These are phyloP conservation scores for Nigrograna mackinnonii DNA, from an alignment of 2,329 filamentous ascomycete species.

Conservation along the genomic window DNA sequence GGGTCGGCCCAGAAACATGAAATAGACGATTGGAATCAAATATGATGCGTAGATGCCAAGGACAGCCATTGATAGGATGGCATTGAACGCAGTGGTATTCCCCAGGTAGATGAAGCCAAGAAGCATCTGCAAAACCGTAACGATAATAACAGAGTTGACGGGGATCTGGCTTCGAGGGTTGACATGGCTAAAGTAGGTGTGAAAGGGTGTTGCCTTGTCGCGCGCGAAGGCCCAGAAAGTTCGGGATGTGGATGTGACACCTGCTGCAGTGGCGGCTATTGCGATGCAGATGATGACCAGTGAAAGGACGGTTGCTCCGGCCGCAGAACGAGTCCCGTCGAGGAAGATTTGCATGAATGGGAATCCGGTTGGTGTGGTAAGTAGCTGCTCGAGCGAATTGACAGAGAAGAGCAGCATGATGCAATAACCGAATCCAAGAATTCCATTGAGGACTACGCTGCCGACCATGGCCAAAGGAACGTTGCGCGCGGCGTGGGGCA, in stretches of 20 bases:
- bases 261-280: constrained; percentile 22
- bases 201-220: constrained; percentile 37
- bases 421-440: constrained; percentile 49
- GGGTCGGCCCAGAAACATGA: constrained; percentile 43
- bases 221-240: constrained; percentile 43
- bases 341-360: constrained; percentile 55
- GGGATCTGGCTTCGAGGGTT: constrained; percentile 36
- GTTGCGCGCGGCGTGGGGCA: constrained; percentile 24
- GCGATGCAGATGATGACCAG: constrained; percentile 14
- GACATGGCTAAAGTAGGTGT: constrained; percentile 42
- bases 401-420: constrained; percentile 51
- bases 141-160: constrained; percentile 27
- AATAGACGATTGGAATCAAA: constrained; percentile 43
- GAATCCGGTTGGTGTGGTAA: constrained; percentile 44
- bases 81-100: constrained; percentile 48
- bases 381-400: constrained; percentile 42
- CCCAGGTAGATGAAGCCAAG: constrained; percentile 46
- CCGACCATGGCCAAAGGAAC: constrained; percentile 39
- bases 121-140: constrained; percentile 31
- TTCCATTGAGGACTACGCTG: constrained; percentile 45
- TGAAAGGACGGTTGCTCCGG: constrained; percentile 49
- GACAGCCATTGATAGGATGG: constrained; percentile 47
- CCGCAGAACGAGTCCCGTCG: constrained; percentile 17
- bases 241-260: constrained; percentile 40
- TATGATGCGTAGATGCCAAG: constrained; percentile 51